phyloP scores from a whole-genome alignment of 208 protist genomes.

The Acanthamoeba healyi region DNA sequence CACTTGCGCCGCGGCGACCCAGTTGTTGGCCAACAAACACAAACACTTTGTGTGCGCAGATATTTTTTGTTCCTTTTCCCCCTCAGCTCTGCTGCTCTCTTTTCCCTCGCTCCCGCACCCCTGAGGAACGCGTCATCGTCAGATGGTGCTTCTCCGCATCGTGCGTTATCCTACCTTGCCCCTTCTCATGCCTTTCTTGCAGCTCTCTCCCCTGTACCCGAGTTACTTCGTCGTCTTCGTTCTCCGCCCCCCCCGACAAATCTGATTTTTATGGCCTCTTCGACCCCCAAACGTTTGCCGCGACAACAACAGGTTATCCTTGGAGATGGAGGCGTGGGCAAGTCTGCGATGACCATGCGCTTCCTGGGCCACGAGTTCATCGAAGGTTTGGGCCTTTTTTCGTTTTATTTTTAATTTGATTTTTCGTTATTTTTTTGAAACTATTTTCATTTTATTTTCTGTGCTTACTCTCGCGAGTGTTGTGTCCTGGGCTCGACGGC shows the following conservation, averaged over 20 bases:
- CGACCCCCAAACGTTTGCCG: too few species aligned
- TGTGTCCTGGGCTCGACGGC: not conserved
- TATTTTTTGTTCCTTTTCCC: too few species aligned
- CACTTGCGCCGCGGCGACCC: too few species aligned
- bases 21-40: too few species aligned
- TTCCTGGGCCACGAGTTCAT: conserved; percentile 36
- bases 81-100: too few species aligned
- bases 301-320: not conserved
- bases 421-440: not conserved
- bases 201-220: not conserved
- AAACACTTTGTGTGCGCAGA: too few species aligned
- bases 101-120: too few species aligned
- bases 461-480: not conserved
- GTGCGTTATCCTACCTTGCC: not conserved
- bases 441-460: not conserved
- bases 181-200: too few species aligned
- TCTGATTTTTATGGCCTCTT: too few species aligned
- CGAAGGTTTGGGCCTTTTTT: not conserved
- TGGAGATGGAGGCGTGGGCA: conserved; percentile 25
- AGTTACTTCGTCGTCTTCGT: too few species aligned
- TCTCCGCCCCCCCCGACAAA: not conserved
- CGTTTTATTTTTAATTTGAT: not conserved
- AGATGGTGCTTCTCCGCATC: conserved; percentile 31
- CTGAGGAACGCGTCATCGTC: too few species aligned
- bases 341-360: conserved; percentile 22